Base-by-base conservation (phyloP, 1,139 yeast species). In the Spathaspora sp. region DNA sequence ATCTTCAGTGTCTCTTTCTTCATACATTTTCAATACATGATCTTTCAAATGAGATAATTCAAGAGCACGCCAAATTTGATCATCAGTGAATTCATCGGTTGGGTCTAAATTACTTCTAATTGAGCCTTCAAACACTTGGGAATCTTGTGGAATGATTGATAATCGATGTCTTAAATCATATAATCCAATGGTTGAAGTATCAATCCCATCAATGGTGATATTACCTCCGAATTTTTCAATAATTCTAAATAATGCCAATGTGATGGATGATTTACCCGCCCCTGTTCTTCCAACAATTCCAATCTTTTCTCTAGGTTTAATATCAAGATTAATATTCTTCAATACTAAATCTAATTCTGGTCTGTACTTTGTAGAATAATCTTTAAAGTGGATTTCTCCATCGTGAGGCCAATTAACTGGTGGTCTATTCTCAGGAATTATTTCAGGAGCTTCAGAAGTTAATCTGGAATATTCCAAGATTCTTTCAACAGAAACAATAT, bases 221-320 rank as follows among this genome's bases (percentile, higher is more conserved):
- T 76, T 65, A 38, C 99, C 99, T 4, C 53, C 57, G 20, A 77
- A 73, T 4, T 95, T 85, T 65, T 93, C 98, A 58, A 93, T 89
- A 43, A 93, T 84, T 61, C 99, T 76, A 75, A 91, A 91, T 41
- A 93, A 70, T 0, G 97, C 96, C 55, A 93, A 70, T 0, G 97
- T 90, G 58, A 93, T 76, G 1, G 97, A 88, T 0, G 96, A 87
- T 65, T 93, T 93, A 48, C 99, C 99, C 2, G 98, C 98, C 53
- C 99, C 99, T 0, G 99, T 91, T 61, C 98, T 79, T 42, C 95
- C 95, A 49, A 91, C 98, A 67, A 93, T 89, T 53, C 99, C 99
- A 56, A 93, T 76, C 64, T 93, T 93, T 64, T 93, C 98, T 51
- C 78, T 76, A 1, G 95, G 82, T 49, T 84, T 78, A 57, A 93